A percentile compares a stretch with the other conserved stretches of the same genome.
Conservation (phyloP, 495 filamentous ascomycete genomes). For the Xylaria cubensis region DNA sequence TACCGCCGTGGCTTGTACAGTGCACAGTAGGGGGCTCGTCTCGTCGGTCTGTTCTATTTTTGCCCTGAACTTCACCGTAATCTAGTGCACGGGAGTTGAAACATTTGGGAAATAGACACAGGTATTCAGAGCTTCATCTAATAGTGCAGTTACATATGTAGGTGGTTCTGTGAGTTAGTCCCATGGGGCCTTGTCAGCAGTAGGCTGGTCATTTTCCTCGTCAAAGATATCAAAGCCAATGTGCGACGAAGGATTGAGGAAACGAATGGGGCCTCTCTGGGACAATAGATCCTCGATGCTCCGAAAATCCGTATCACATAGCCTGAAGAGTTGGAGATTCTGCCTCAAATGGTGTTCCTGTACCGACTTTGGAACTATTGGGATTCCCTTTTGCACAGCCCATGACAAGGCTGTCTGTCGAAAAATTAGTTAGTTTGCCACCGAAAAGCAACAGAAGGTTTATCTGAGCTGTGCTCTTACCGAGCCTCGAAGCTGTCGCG, state of each 20-base stretch:
- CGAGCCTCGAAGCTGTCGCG: constrained; percentile 33
- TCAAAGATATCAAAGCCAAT: constrained; percentile 46
- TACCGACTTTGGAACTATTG: constrained; percentile 56
- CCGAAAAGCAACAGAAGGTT: constrained; percentile 12
- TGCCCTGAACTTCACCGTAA: constrained; percentile 11
- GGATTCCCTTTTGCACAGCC: constrained; percentile 43
- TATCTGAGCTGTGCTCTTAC: constrained; percentile 41
- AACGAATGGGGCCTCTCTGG: constrained; percentile 32
- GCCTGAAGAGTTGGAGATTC: constrained; percentile 38
- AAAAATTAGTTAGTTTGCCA: constrained; percentile 10
- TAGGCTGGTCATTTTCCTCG: constrained; percentile 44
- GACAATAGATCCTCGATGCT: constrained; percentile 30
- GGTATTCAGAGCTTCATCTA: no score
- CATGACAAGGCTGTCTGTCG: constrained; percentile 48
- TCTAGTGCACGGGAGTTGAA: constrained; percentile 1
- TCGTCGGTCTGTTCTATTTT: constrained; percentile 15
- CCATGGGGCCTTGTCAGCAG: constrained; percentile 39
- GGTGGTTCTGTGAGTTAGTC: constrained; percentile 27
- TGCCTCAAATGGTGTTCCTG: constrained; percentile 63
- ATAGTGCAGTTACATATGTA: neutral
- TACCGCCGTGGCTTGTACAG: constrained; percentile 10
- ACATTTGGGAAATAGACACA: neutral
- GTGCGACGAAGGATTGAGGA: constrained; percentile 40
- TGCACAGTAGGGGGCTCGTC: neutral
- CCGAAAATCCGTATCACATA: constrained; percentile 35